Percentiles rank a stretch among this genome's conserved stretches.
Evolutionary conservation across 2,329 filamentous ascomycete species (phyloP).

Genomic region (Colletotrichum echinochloae): DNA sequence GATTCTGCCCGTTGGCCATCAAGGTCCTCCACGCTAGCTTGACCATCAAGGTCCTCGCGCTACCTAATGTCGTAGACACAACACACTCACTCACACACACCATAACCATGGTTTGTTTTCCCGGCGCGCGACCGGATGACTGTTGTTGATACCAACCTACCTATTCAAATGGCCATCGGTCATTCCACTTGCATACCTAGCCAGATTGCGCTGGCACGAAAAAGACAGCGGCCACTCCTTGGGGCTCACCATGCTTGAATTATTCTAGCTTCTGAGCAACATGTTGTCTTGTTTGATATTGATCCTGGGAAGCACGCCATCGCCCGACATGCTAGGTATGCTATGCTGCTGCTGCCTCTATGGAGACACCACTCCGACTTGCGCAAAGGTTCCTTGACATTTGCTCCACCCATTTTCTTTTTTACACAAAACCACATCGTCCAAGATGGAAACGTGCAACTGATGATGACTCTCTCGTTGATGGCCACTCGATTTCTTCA

Average conservation of each 20-base stretch:
- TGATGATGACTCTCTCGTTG: background rate
- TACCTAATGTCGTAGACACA: background rate
- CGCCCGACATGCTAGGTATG: background rate
- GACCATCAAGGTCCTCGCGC: constrained; percentile 36
- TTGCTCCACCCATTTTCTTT: background rate
- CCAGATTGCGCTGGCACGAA: background rate
- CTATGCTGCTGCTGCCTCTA: background rate
- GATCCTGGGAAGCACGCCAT: background rate
- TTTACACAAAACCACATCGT: background rate
- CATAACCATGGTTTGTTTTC: too few relatives aligned
- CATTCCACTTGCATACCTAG: background rate
- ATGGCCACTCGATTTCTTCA: background rate
- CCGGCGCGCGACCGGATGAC: background rate
- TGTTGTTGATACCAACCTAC: background rate
- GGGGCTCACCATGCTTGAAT: background rate
- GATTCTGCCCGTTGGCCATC: constrained; percentile 22
- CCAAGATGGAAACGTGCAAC: too few relatives aligned
- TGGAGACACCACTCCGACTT: background rate
- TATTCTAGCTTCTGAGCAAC: too few relatives aligned
- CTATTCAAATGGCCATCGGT: too few relatives aligned
- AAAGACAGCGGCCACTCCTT: background rate
- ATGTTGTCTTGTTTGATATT: background rate
- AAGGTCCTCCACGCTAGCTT: constrained; percentile 37
- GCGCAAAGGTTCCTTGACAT: background rate
- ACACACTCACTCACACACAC: too few relatives aligned